Percentiles rank a stretch among this genome's conserved stretches.
These are phyloP conservation scores for Monosporozyma siamensis DNA, from an alignment of 805 yeast species.

Conservation along the genomic window DNA sequence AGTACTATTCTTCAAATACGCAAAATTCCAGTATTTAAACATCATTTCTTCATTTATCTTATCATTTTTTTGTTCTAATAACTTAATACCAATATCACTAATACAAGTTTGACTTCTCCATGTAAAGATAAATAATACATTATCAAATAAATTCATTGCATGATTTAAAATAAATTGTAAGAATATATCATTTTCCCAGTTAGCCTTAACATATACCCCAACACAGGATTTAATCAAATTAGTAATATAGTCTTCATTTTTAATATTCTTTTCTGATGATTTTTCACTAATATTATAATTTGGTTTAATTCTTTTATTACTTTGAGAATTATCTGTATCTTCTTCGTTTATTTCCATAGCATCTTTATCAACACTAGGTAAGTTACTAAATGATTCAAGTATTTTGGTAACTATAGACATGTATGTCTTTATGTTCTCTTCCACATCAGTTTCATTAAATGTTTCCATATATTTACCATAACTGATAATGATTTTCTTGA, in stretches of 20 bases:
- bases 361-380: not conserved
- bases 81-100: constrained; percentile 33
- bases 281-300: constrained; percentile 29
- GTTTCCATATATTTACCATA: constrained; percentile 42
- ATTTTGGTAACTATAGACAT: constrained; percentile 32
- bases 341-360: not conserved
- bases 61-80: constrained; percentile 11
- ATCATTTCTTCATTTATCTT: not conserved
- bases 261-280: constrained; percentile 36
- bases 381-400: constrained; percentile 13
- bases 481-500: constrained; percentile 42
- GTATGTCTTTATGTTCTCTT: constrained; percentile 11
- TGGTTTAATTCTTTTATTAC: constrained; percentile 18
- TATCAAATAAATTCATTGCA: constrained; percentile 23
- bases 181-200: constrained; percentile 9
- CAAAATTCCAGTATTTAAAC: constrained; percentile 9
- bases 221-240: constrained; percentile 32
- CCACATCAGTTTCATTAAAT: constrained; percentile 24
- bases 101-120: constrained; percentile 53
- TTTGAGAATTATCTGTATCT: constrained; percentile 16
- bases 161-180: constrained; percentile 26
- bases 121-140: constrained; percentile 31
- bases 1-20: constrained; percentile 28
- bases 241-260: constrained; percentile 41
- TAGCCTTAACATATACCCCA: constrained; percentile 24